Evolutionary conservation across 306 rosid genomes (phyloP).

Genomic region (Arachis hypogaea): DNA sequence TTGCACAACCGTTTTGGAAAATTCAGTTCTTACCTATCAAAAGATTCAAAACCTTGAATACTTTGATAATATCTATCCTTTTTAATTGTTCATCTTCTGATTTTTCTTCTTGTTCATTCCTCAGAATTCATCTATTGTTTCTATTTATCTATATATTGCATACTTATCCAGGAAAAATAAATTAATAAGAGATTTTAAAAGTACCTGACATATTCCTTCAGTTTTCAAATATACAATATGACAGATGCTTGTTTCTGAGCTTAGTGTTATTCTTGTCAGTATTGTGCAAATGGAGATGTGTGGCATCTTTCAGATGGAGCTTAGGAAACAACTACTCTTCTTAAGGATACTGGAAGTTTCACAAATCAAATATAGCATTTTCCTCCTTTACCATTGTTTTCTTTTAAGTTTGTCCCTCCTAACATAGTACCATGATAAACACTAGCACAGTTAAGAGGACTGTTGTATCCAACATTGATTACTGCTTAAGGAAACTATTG

Average conservation of each 20-base stretch:
- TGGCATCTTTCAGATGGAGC: constrained; percentile 70
- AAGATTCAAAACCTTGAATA: constrained; percentile 7
- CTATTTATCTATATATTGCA: too few relatives aligned
- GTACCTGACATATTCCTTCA: neutral
- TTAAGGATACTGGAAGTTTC: constrained; percentile 95
- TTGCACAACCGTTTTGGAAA: too few relatives aligned
- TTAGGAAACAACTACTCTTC: constrained; percentile 67
- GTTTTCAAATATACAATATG: constrained; percentile 7
- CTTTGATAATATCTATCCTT: constrained; percentile 19
- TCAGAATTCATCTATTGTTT: too few relatives aligned
- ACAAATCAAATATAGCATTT: constrained; percentile 22
- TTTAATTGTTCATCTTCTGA: constrained; percentile 26
- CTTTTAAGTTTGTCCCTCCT: too few relatives aligned
- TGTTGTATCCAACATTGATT: too few relatives aligned
- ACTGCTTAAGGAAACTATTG: too few relatives aligned
- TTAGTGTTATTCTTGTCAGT: constrained; percentile 53
- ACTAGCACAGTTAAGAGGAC: too few relatives aligned
- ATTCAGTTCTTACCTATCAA: neutral
- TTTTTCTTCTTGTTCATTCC: constrained; percentile 8
- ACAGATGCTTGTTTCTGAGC: constrained; percentile 30
- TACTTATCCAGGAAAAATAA: too few relatives aligned
- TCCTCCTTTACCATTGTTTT: constrained; percentile 9
- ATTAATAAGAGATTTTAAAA: too few relatives aligned
- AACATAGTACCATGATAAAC: too few relatives aligned
- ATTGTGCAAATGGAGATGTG: constrained; percentile 52